These are phyloP conservation scores for Amesomyces nigricolor DNA, from an alignment of 2,329 filamentous ascomycete genomes.

Conservation along the genomic window DNA sequence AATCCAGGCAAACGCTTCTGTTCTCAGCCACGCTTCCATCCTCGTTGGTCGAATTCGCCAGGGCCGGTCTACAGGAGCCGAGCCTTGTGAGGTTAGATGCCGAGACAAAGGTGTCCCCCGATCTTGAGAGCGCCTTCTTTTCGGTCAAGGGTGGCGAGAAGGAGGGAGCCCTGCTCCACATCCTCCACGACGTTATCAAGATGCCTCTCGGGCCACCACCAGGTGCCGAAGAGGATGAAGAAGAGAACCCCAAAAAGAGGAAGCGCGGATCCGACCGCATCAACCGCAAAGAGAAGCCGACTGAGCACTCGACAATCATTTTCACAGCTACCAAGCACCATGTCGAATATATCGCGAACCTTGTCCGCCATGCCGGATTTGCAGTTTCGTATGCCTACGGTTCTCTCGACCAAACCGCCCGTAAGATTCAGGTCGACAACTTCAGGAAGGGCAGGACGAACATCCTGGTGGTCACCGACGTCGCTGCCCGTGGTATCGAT, in stretches of 20 bases:
- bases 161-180: conserved; percentile 83
- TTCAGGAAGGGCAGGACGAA: conserved; percentile 81
- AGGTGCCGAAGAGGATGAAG: conserved; percentile 41
- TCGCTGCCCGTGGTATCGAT: conserved; percentile 95
- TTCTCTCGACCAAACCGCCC: conserved; percentile 86
- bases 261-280: conserved; percentile 56
- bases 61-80: conserved; percentile 88
- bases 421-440: conserved; percentile 85
- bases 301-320: conserved; percentile 86
- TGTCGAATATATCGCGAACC: conserved; percentile 80
- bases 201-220: conserved; percentile 67
- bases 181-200: conserved; percentile 87
- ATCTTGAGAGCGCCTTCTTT: conserved; percentile 94
- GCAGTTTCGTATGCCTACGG: conserved; percentile 93
- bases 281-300: conserved; percentile 63
- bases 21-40: conserved; percentile 95
- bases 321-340: conserved; percentile 96
- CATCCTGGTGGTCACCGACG: conserved; percentile 92
- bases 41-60: conserved; percentile 90
- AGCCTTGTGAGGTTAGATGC: conserved; percentile 85
- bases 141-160: conserved; percentile 88
- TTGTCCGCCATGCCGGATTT: conserved; percentile 79
- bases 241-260: conserved; percentile 59
- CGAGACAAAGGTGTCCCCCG: conserved; percentile 92
- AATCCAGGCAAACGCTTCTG: conserved; percentile 79